These are phyloP conservation scores for Omphalotus guepiniiformis DNA, from an alignment of 768 basidiomycete species.

Conservation along the genomic window DNA sequence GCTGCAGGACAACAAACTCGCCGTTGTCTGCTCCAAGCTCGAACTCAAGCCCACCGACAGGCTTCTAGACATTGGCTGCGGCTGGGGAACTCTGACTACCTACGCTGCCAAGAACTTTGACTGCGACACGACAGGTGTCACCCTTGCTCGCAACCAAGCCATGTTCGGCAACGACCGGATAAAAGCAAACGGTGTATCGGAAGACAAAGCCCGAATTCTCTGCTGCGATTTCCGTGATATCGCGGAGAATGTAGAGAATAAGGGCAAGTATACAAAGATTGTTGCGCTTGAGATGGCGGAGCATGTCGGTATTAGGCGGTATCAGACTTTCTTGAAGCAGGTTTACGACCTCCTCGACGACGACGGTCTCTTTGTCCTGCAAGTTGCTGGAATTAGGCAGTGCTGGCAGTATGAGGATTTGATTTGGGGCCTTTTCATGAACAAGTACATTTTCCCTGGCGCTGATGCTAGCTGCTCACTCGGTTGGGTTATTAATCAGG, in stretches of 20 bases:
- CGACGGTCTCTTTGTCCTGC: conserved; percentile 91
- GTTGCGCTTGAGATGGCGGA: conserved; percentile 98
- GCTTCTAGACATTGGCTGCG: conserved; percentile 83
- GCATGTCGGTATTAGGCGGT: conserved; percentile 96
- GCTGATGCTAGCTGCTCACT: conserved; percentile 96
- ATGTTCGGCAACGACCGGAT: conserved; percentile 91
- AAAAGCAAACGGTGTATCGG: conserved; percentile 64
- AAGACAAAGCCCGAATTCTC: conserved; percentile 80
- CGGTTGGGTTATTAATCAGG: conserved; percentile 83
- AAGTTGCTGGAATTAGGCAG: conserved; percentile 95
- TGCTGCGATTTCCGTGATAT: conserved; percentile 94
- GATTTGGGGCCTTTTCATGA: conserved; percentile 97
- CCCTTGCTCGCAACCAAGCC: conserved; percentile 87
- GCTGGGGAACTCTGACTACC: conserved; percentile 94
- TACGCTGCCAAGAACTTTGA: conserved; percentile 97
- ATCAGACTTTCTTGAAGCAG: conserved; percentile 83
- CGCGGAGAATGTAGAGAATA: conserved; percentile 52
- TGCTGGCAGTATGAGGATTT: conserved; percentile 99
- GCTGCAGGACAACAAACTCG: conserved; percentile 97
- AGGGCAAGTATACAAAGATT: conserved; percentile 85
- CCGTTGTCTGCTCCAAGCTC: conserved; percentile 92
- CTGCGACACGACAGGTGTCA: conserved; percentile 96
- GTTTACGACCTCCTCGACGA: conserved; percentile 93
- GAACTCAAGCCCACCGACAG: conserved; percentile 82
- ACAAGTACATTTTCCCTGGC: conserved; percentile 98